phyloP scores from a whole-genome alignment of 257 asterid species.

The Jasminum sambac region DNA sequence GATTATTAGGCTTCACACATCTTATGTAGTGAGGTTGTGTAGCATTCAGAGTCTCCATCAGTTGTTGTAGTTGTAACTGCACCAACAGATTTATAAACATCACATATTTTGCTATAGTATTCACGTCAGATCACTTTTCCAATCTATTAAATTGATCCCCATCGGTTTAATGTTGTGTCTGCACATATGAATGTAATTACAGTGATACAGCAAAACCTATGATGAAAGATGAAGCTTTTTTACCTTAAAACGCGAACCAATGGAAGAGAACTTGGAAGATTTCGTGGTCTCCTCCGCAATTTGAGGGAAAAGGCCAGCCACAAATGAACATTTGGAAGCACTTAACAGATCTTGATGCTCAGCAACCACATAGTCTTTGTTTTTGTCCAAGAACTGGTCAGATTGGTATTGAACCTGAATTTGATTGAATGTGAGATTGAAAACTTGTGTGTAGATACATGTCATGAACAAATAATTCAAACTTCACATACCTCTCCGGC shows the following conservation, averaged over 20 bases:
- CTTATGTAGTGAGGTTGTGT: slow-evolving; percentile 95
- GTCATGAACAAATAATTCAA: slow-evolving; percentile 16
- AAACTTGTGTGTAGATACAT: slow-evolving; percentile 22
- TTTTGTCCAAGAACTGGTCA: slow-evolving; percentile 94
- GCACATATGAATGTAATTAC: slow-evolving; percentile 2
- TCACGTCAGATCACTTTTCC: slow-evolving; percentile 12
- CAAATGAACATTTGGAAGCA: slow-evolving; percentile 85
- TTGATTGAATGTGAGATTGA: slow-evolving; percentile 28
- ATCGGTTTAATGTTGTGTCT: slow-evolving; percentile 8
- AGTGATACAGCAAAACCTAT: not conserved
- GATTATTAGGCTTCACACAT: slow-evolving; percentile 97
- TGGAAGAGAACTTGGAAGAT: slow-evolving; percentile 94
- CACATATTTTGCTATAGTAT: slow-evolving; percentile 10
- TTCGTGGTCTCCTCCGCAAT: slow-evolving; percentile 75
- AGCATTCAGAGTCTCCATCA: slow-evolving; percentile 96
- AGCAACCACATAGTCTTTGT: slow-evolving; percentile 95
- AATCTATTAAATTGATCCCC: slow-evolving; percentile 13
- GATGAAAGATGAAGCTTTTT: slow-evolving; percentile 23
- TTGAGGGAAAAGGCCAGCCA: slow-evolving; percentile 97
- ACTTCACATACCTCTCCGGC: slow-evolving; percentile 88
- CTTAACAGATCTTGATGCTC: slow-evolving; percentile 94
- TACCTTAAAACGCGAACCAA: slow-evolving; percentile 98
- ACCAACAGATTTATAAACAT: slow-evolving; percentile 33
- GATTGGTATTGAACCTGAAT: slow-evolving; percentile 92
- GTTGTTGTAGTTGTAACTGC: slow-evolving; percentile 89